These are phyloP conservation scores for Saccharum hybrid DNA, from an alignment of 202 grass and related monocot species.

Conservation along the genomic window DNA sequence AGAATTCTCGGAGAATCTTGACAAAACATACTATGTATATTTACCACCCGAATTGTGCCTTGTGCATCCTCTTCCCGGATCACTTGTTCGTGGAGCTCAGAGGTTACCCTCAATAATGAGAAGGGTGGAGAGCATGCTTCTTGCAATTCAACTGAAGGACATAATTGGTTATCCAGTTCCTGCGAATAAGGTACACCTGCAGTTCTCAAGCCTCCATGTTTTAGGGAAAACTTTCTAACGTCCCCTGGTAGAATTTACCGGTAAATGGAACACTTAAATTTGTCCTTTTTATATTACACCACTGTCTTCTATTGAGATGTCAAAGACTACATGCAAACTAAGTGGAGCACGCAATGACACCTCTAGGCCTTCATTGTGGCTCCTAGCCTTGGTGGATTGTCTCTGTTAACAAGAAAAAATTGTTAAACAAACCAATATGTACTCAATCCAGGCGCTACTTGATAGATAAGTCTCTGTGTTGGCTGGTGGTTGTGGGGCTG, in stretches of 20 bases:
- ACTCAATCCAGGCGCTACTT: not conserved
- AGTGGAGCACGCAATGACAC: not conserved
- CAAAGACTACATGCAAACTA: conserved; percentile 30
- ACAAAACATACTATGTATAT: conserved; percentile 99
- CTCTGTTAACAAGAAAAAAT: not conserved
- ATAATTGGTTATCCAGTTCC: conserved; percentile 89
- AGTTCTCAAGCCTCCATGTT: not conserved
- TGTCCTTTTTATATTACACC: conserved; percentile 29
- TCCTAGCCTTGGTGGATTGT: conserved; percentile 15
- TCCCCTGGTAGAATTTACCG: not conserved
- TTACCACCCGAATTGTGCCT: conserved; percentile 92
- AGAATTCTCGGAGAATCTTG: conserved; percentile 77
- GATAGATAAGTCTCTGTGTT: no score
- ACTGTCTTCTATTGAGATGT: conserved; percentile 22
- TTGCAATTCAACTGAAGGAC: conserved; percentile 96
- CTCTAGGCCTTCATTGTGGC: conserved; percentile 3
- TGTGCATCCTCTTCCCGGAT: conserved; percentile 93
- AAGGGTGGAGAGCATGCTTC: conserved; percentile 98
- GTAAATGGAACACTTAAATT: conserved; percentile 3
- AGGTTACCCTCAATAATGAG: conserved; percentile 98
- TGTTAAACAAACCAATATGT: conserved; percentile 10
- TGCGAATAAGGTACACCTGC: conserved; percentile 62
- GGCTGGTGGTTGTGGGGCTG: no score
- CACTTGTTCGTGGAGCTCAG: conserved; percentile 90
- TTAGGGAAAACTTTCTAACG: not conserved